Evolutionary conservation across 176 grass and related monocot genomes (phyloP).

Genomic region (Zea mays): DNA sequence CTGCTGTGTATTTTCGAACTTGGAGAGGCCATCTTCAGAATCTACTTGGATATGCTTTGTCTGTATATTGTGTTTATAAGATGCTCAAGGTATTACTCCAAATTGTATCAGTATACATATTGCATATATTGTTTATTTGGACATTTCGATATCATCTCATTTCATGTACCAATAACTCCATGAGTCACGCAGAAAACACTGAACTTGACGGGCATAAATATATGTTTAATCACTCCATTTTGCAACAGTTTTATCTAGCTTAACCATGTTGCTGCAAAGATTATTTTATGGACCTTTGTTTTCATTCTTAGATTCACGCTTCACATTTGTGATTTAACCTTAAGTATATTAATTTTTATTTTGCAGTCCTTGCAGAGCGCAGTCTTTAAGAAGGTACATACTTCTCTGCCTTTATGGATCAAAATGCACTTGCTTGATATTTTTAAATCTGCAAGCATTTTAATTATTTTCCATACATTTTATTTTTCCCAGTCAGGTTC

Average conservation of each 20-base stretch:
- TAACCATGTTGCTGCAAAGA: neutral
- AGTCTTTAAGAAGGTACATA: conserved; percentile 89
- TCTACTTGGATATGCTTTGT: conserved; percentile 95
- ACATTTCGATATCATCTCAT: neutral
- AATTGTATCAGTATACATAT: neutral
- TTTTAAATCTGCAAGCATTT: conserved; percentile 24
- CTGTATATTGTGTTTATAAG: conserved; percentile 97
- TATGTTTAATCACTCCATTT: neutral
- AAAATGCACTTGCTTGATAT: neutral
- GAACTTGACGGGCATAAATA: neutral
- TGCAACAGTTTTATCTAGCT: neutral
- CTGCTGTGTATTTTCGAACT: conserved; percentile 84
- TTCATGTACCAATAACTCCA: neutral
- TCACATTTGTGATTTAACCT: neutral
- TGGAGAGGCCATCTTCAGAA: conserved; percentile 99
- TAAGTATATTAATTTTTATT: conserved; percentile 40
- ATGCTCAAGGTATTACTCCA: conserved; percentile 83
- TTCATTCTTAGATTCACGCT: neutral
- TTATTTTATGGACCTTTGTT: conserved; percentile 21
- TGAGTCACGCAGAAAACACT: neutral
- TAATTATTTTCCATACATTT: conserved; percentile 28
- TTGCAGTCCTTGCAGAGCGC: conserved; percentile 98
- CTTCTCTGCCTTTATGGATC: neutral
- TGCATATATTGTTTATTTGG: conserved; percentile 21
- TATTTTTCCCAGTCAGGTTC: conserved; percentile 70